phyloP scores from a whole-genome alignment of 306 rosid genomes.

The Gynostemma pentaphyllum region DNA sequence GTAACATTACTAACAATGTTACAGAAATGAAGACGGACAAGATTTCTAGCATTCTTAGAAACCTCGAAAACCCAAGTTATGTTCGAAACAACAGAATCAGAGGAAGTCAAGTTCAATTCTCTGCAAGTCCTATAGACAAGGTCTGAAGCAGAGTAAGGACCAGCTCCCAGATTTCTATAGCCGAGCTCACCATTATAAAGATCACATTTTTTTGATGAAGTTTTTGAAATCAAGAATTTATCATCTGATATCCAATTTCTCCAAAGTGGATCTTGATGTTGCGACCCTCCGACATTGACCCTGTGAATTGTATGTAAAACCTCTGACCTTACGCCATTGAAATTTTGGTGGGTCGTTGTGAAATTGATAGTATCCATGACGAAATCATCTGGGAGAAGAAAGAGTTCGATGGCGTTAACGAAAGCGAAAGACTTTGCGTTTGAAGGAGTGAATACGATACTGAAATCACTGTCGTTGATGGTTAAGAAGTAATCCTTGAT shows the following conservation, averaged over 20 bases:
- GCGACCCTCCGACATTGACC: slow-evolving; percentile 24
- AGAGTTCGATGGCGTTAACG: slow-evolving; percentile 42
- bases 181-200: accelerated
- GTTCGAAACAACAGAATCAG: accelerated
- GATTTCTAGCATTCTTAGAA: slow-evolving; percentile 12
- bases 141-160: neutral
- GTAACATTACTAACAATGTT: accelerated
- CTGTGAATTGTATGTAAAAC: slow-evolving; percentile 17
- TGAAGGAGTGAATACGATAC: slow-evolving; percentile 21
- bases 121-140: slow-evolving; percentile 16
- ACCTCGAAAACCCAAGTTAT: slow-evolving; percentile 27
- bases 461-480: neutral
- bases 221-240: neutral
- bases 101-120: neutral
- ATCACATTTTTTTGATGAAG: neutral
- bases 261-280: neutral
- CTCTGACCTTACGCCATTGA: neutral
- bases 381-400: slow-evolving; percentile 14
- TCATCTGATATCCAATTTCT: slow-evolving; percentile 24
- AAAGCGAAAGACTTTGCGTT: slow-evolving; percentile 16
- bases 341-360: neutral
- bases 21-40: slow-evolving; percentile 32
- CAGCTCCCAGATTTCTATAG: neutral
- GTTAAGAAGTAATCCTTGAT: slow-evolving; percentile 21
- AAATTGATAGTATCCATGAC: accelerated